Evolutionary conservation across 1,139 yeast genomes (phyloP).

Genomic region (Fermentozyma sake): DNA sequence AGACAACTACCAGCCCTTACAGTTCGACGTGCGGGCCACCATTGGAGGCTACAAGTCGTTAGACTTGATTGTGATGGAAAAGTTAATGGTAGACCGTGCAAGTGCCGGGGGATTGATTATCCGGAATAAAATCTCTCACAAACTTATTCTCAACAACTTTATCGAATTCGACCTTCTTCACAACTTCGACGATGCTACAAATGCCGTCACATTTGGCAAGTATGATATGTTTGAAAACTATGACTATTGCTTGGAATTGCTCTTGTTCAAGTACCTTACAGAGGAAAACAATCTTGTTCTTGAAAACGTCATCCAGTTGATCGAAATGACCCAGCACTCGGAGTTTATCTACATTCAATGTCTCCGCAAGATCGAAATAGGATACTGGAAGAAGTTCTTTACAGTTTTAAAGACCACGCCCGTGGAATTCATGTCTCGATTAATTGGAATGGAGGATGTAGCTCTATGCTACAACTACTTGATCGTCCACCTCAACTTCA

Average conservation of each 20-base stretch:
- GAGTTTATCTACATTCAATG: conserved; percentile 38
- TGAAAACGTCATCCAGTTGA: conserved; percentile 24
- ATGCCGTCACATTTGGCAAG: conserved; percentile 21
- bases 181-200: conserved; percentile 8
- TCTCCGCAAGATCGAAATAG: conserved; percentile 40
- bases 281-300: conserved; percentile 14
- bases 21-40: too few species aligned
- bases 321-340: conserved; percentile 23
- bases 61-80: conserved; percentile 36
- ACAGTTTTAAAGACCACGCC: conserved; percentile 33
- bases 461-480: conserved; percentile 41
- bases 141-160: conserved; percentile 34
- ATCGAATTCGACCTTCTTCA: conserved; percentile 36
- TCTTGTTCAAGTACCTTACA: conserved; percentile 33
- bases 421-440: conserved; percentile 32
- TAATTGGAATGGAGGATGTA: conserved; percentile 31
- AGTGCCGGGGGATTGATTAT: conserved; percentile 16
- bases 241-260: conserved; percentile 36
- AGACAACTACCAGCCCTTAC: conserved; percentile 30
- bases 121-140: conserved; percentile 25
- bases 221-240: conserved; percentile 30
- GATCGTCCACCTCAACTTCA: conserved; percentile 39
- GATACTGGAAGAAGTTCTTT: conserved; percentile 38
- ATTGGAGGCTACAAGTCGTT: too few species aligned
- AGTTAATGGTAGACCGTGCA: conserved; percentile 15